A percentile compares a stretch with the other conserved stretches of the same genome.
phyloP scores from a whole-genome alignment of 2,329 filamentous ascomycete genomes.

The Myriosclerotinia duriaeana region DNA sequence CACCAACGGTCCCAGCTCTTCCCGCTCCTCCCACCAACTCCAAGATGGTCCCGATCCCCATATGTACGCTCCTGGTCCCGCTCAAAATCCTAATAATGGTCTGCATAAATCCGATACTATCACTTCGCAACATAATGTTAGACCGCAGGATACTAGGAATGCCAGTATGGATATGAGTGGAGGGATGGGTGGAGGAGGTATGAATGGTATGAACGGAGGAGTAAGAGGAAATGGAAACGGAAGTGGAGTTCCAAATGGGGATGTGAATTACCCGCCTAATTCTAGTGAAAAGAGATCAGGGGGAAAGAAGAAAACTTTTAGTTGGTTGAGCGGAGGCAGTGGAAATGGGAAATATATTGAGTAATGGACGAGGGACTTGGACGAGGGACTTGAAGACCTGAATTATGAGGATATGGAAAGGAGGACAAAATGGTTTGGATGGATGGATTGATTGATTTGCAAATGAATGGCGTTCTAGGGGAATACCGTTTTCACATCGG shows the following conservation, averaged over 20 bases:
- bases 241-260: conserved; percentile 6
- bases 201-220: conserved; percentile 7
- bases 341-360: conserved; percentile 23
- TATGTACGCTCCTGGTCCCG: conserved; percentile 11
- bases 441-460: neutral
- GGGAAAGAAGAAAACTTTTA: conserved; percentile 23
- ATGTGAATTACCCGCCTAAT: conserved; percentile 21
- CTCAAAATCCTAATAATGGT: neutral
- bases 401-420: neutral
- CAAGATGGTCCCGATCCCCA: conserved; percentile 18
- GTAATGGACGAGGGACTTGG: neutral
- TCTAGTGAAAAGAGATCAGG: conserved; percentile 22
- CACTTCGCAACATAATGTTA: conserved; percentile 1
- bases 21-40: conserved; percentile 9
- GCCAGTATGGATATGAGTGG: conserved; percentile 18
- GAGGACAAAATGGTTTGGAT: conserved; percentile 12
- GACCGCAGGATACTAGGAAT: conserved; percentile 10
- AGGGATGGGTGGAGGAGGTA: neutral
- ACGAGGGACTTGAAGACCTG: no score
- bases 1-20: conserved; percentile 5
- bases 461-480: conserved; percentile 7
- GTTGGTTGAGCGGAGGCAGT: conserved; percentile 22
- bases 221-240: conserved; percentile 15
- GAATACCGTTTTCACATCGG: conserved; percentile 9
- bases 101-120: conserved; percentile 16